A percentile compares a stretch with the other conserved stretches of the same genome.
phyloP scores from a whole-genome alignment of 805 yeast genomes.

The Candida nemodendra region DNA sequence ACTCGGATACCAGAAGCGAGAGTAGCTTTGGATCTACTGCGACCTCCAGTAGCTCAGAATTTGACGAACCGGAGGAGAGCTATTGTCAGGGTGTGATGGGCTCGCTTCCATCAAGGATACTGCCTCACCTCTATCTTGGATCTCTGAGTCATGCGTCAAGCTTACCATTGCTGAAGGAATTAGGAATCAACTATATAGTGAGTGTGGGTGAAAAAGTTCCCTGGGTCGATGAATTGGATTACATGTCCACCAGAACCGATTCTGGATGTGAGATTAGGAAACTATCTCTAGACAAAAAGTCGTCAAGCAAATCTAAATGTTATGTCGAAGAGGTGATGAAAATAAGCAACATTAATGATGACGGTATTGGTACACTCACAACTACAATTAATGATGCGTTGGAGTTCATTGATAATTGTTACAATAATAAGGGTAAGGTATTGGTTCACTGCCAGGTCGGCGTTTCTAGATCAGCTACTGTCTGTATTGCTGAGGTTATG shows the following conservation, averaged over 20 bases:
- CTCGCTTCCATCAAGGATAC: conserved; percentile 77
- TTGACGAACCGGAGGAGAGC: conserved; percentile 22
- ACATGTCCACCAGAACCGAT: conserved; percentile 17
- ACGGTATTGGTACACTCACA: conserved; percentile 80
- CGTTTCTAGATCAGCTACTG: conserved; percentile 91
- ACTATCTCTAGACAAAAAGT: conserved; percentile 19
- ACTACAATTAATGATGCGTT: conserved; percentile 62
- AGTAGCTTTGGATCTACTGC: conserved; percentile 3
- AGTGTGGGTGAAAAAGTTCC: conserved; percentile 80
- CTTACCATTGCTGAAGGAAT: conserved; percentile 54
- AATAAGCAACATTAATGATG: conserved; percentile 79
- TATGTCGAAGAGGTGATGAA: conserved; percentile 51
- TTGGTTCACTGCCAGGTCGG: conserved; percentile 95
- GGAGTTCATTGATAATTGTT: conserved; percentile 59
- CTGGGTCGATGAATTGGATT: conserved; percentile 49
- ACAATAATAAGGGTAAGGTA: conserved; percentile 45
- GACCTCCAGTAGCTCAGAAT: conserved; percentile 5
- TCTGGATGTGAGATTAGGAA: conserved; percentile 31
- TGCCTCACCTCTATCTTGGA: conserved; percentile 84
- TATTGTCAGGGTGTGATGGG: conserved; percentile 45
- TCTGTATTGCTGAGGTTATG: conserved; percentile 95
- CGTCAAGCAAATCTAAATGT: conserved; percentile 20
- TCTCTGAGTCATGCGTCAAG: conserved; percentile 79
- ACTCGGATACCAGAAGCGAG: conserved; percentile 2
- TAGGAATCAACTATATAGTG: conserved; percentile 73